A percentile compares a stretch with the other conserved stretches of the same genome.
phyloP scores from a whole-genome alignment of 73 alveolate genomes.

The Stentor roeselii region DNA sequence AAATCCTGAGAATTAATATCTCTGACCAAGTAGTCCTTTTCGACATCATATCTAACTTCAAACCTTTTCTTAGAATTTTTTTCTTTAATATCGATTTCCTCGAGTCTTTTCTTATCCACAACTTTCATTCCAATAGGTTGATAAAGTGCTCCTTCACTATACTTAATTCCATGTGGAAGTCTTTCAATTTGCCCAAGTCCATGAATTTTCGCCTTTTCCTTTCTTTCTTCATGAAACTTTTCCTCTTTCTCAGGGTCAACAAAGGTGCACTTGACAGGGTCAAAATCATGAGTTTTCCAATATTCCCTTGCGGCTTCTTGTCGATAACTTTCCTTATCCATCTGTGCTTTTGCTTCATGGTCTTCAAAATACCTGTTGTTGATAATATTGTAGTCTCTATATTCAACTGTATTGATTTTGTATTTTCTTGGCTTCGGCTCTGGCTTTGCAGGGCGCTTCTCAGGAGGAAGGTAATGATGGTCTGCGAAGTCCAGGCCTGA shows the following conservation, averaged over 20 bases:
- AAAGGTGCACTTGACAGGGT: slow-evolving; percentile 68
- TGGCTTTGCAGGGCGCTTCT: slow-evolving; percentile 68
- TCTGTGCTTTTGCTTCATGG: slow-evolving; percentile 73
- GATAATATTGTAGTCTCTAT: slow-evolving; percentile 84
- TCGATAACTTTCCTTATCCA: slow-evolving; percentile 72
- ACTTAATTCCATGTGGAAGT: slow-evolving; percentile 76
- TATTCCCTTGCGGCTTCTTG: slow-evolving; percentile 80
- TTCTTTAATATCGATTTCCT: slow-evolving; percentile 74
- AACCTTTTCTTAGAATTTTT: slow-evolving; percentile 71
- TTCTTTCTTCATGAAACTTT: slow-evolving; percentile 40
- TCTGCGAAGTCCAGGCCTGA: slow-evolving; percentile 63
- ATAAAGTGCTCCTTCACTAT: slow-evolving; percentile 61
- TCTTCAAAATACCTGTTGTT: slow-evolving; percentile 65
- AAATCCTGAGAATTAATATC: slow-evolving; percentile 56
- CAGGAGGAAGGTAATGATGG: slow-evolving; percentile 86
- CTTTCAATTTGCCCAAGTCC: slow-evolving; percentile 77
- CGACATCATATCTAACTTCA: slow-evolving; percentile 75
- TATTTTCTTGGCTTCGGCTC: slow-evolving; percentile 33
- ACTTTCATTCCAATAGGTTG: slow-evolving; percentile 74
- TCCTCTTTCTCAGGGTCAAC: slow-evolving; percentile 80
- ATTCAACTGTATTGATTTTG: slow-evolving; percentile 53
- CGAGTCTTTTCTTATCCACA: slow-evolving; percentile 69
- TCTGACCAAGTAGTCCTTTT: slow-evolving; percentile 37
- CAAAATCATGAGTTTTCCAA: slow-evolving; percentile 83
- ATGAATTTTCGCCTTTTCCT: slow-evolving; percentile 64